Conservation (phyloP, 495 filamentous ascomycete species). For the Xylaria scruposa region DNA sequence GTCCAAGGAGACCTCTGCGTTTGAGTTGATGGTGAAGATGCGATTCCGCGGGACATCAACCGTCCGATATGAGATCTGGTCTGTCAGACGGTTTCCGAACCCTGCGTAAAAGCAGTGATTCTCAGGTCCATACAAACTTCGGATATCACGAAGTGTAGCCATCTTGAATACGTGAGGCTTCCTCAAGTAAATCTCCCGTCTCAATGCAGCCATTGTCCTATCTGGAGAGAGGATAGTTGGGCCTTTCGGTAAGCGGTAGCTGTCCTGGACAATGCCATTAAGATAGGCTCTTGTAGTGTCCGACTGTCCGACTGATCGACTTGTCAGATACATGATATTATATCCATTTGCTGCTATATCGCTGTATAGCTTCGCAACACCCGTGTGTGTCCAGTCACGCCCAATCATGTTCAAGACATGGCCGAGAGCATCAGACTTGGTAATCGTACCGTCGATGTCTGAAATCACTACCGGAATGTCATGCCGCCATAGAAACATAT, state of each 20-base stretch:
- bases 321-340: conserved; percentile 98
- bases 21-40: conserved; percentile 99
- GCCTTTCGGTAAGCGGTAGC: conserved; percentile 83
- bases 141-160: conserved; percentile 93
- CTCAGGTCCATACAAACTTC: conserved; percentile 80
- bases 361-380: conserved; percentile 95
- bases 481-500: conserved; percentile 91
- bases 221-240: conserved; percentile 96
- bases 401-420: conserved; percentile 98
- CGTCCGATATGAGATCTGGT: conserved; percentile 92
- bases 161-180: conserved; percentile 99
- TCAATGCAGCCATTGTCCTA: conserved; percentile 91
- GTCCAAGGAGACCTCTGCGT: conserved; percentile 94
- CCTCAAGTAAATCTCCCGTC: conserved; percentile 92
- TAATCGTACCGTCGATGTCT: conserved; percentile 98
- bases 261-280: conserved; percentile 86
- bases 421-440: conserved; percentile 97
- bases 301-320: conserved; percentile 89
- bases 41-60: conserved; percentile 92
- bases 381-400: conserved; percentile 96
- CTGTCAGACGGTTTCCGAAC: conserved; percentile 95
- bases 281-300: conserved; percentile 92
- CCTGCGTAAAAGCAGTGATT: conserved; percentile 92
- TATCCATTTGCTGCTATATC: conserved; percentile 97
- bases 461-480: conserved; percentile 94